Base-by-base conservation (phyloP, 257 asterid species). In the Nicotiana sylvestris region DNA sequence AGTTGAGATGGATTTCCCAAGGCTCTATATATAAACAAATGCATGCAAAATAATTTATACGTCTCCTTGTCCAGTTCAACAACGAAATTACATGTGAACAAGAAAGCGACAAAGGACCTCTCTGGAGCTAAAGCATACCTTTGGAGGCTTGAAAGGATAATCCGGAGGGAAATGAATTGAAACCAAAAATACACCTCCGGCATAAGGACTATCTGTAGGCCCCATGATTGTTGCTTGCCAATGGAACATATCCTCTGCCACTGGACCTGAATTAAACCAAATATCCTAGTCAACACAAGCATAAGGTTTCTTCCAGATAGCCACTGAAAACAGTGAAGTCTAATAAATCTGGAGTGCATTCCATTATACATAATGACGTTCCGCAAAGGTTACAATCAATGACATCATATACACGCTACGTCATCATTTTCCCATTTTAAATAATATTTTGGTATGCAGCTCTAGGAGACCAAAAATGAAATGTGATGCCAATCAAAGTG, bases 191-290 rank as follows among this genome's bases (percentile, higher is more conserved):
- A 88, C 90, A 29, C 90, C 90, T 53, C 87, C 90, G 12, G 90
- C 81, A 56, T 88, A 88, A 39, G 90, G 90, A 84, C 90, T 88
- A 76, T 88, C 90, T 12, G 89, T 72, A 68, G 90, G 90, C 27
- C 90, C 90, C 90, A 88, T 88, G 30, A 88, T 88, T 15, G 90
- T 87, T 53, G 90, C 90, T 77, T 87, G 90, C 90, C 90, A 87
- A 84, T 87, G 90, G 80, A 87, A 88, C 90, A 88, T 88, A 77
- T 87, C 89, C 62, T 87, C 89, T 13, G 87, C 89, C 27, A 87
- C 89, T 6, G 89, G 89, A 82, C 89, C 89, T 87, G 80, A 32
- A 84, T 67, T 11, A 33, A 13, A 10, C 61, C 25, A 46, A 53
- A 53, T 53, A 53, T 15, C 16, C 58, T 3, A 53, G 58, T 13